Base-by-base conservation (phyloP, 1,284 basidiomycete genomes). In the Caloboletus firmus region DNA sequence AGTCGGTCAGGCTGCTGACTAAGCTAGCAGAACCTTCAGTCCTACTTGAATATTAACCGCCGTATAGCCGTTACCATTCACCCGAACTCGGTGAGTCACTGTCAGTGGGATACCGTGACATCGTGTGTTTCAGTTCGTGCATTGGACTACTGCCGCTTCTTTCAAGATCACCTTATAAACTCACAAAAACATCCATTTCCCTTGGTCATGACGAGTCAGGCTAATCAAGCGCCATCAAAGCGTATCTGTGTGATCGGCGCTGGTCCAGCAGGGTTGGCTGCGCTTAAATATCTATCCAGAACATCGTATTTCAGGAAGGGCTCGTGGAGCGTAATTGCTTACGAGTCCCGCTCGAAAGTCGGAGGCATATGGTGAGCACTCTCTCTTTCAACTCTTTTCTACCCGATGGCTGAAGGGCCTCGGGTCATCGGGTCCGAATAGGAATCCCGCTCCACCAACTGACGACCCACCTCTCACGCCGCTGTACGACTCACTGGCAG, bases 401-500 rank as follows among this genome's bases (percentile, higher is more conserved):
- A 12, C n/a, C 9, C 24, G 22, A 31, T 7, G 18, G n/a, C 37
- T 36, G 24, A 61, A 36, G 17, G 12, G 22, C 10, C 30, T 36
- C 10, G 22, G 20, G 31, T n/a, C 40, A 54, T 24, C 36, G 11
- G 37, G 10, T 43, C n/a, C 54, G 36, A 51, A 55, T 32, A 87
- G 86, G 85, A 67, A 80, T 32, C 82, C 87, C 24, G 79, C 80
- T 15, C 70, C 76, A 28, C 75, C 81, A 2, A 67, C 70, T 32
- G 74, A 72, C 17, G 66, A 81, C 34, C 83, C 79, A 8, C 88
- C 89, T 1, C 64, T 78, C 17, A 85, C 87, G 0, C 82, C 90
- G 0, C 61, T 90, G 18, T 91, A 92, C 62, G 86, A 91, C 59
- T 85, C 85, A 1, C 72, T 92, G 18, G 84, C 83, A 20, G 85